These are phyloP conservation scores for Blastomyces silverae DNA, from an alignment of 2,329 filamentous ascomycete species.

Conservation along the genomic window DNA sequence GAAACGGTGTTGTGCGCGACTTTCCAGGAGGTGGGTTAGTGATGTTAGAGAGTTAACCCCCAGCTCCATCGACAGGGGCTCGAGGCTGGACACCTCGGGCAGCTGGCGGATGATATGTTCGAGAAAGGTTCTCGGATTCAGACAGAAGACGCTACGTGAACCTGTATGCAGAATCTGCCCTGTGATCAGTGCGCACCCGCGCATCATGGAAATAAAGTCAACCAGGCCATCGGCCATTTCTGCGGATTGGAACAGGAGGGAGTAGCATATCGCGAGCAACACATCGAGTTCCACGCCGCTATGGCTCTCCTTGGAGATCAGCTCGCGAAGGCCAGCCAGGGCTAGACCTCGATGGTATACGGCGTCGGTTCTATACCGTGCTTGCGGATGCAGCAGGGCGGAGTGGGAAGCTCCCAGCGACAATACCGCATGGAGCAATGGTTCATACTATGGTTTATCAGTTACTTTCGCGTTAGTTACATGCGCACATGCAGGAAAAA, in stretches of 20 bases:
- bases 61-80: background rate
- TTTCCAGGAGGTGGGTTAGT: background rate
- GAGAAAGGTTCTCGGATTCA: background rate
- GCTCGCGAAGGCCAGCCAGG: background rate
- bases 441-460: slow-evolving; percentile 43
- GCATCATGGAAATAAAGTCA: background rate
- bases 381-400: slow-evolving; percentile 45
- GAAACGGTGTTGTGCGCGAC: background rate
- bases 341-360: background rate
- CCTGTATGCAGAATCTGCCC: background rate
- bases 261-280: background rate
- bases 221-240: background rate
- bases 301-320: background rate
- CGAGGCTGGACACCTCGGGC: background rate
- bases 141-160: background rate
- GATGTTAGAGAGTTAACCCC: background rate
- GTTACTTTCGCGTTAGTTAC: slow-evolving; percentile 24
- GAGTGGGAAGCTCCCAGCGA: slow-evolving; percentile 59
- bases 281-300: background rate
- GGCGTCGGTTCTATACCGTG: background rate
- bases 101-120: background rate
- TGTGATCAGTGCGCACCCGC: background rate
- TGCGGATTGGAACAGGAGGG: background rate
- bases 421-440: slow-evolving; percentile 62
- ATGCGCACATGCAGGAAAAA: slow-evolving; percentile 35